These are phyloP conservation scores for Chalara sp. DNA, from an alignment of 2,329 filamentous ascomycete genomes.

Conservation along the genomic window DNA sequence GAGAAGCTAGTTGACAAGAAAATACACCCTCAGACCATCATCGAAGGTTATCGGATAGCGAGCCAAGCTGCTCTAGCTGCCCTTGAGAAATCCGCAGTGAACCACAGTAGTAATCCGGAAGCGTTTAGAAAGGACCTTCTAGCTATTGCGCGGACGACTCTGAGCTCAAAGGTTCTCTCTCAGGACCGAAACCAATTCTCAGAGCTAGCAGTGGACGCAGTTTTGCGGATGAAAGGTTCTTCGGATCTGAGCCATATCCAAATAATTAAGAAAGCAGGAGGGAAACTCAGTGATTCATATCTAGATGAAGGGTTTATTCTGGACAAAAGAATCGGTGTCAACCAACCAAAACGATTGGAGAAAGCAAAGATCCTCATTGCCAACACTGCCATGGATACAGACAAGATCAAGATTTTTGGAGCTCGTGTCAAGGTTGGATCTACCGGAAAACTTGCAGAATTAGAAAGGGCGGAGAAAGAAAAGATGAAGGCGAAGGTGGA, in stretches of 20 bases:
- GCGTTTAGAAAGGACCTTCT: slow-evolving; percentile 86
- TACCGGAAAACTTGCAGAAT: slow-evolving; percentile 93
- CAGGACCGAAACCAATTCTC: slow-evolving; percentile 93
- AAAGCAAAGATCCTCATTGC: slow-evolving; percentile 98
- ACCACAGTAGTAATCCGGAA: slow-evolving; percentile 78
- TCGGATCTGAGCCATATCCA: slow-evolving; percentile 96
- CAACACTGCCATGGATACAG: slow-evolving; percentile 98
- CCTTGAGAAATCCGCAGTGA: slow-evolving; percentile 75
- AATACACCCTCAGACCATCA: slow-evolving; percentile 98
- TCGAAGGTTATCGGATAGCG: slow-evolving; percentile 97
- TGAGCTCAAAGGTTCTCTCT: slow-evolving; percentile 93
- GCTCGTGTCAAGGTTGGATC: slow-evolving; percentile 94
- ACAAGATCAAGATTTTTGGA: slow-evolving; percentile 99
- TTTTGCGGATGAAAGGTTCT: slow-evolving; percentile 81
- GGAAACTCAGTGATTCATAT: slow-evolving; percentile 96
- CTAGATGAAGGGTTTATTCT: slow-evolving; percentile 97
- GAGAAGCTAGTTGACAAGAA: slow-evolving; percentile 97
- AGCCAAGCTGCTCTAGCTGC: slow-evolving; percentile 81
- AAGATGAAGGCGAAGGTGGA: slow-evolving; percentile 99
- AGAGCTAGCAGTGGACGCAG: slow-evolving; percentile 81
- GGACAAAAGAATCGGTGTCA: slow-evolving; percentile 98
- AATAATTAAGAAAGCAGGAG: slow-evolving; percentile 98
- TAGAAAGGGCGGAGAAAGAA: slow-evolving; percentile 96
- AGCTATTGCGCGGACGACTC: slow-evolving; percentile 86
- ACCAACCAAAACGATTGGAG: slow-evolving; percentile 94